A percentile compares a stretch with the other conserved stretches of the same genome.
Evolutionary conservation across 495 filamentous ascomycete species (phyloP).

Genomic region (Rostrohypoxylon terebratum): DNA sequence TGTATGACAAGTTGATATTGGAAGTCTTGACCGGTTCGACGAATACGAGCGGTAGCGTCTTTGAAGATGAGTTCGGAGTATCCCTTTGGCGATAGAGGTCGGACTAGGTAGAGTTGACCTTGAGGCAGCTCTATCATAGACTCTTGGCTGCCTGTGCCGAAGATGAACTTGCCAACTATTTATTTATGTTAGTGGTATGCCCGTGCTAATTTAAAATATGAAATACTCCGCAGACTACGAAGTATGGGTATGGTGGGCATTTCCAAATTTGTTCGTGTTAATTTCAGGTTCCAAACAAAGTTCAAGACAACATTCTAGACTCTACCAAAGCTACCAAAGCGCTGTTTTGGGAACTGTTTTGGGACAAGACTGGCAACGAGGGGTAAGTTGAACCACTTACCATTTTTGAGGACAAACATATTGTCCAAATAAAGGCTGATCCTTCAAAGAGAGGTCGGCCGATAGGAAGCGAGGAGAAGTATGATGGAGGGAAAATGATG

Average conservation of each 20-base stretch:
- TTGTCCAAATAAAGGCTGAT: conserved; percentile 25
- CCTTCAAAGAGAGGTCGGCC: conserved; percentile 3
- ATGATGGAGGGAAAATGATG: background rate
- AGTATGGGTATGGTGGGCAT: background rate
- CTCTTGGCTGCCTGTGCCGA: conserved; percentile 90
- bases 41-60: conserved; percentile 90
- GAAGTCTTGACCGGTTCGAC: conserved; percentile 90
- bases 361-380: conserved; percentile 7
- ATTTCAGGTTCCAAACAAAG: conserved; percentile 4
- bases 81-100: conserved; percentile 93
- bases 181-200: conserved; percentile 32
- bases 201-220: too few relatives aligned
- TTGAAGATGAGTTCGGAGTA: conserved; percentile 99
- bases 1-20: conserved; percentile 98
- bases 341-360: too few relatives aligned
- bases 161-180: conserved; percentile 89
- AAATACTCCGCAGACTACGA: background rate
- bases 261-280: background rate
- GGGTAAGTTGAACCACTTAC: conserved; percentile 37
- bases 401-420: conserved; percentile 55
- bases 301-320: background rate
- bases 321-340: too few relatives aligned
- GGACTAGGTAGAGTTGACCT: conserved; percentile 96
- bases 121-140: conserved; percentile 93
- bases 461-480: conserved; percentile 3